Conservation (phyloP, 2,329 filamentous ascomycete genomes). For the Gyromitra esculenta region DNA sequence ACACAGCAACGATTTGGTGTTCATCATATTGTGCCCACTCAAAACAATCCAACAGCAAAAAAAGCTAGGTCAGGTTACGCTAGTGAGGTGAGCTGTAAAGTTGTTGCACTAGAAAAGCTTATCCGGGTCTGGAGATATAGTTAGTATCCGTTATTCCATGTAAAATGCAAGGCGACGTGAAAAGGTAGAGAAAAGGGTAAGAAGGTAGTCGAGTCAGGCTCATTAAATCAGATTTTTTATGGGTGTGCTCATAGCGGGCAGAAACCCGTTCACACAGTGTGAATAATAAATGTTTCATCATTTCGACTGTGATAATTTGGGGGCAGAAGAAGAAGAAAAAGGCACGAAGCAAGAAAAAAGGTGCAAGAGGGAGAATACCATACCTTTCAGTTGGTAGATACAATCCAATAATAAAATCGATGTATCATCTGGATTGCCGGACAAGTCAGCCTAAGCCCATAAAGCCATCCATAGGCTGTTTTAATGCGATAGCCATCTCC, state of each 20-base stretch:
- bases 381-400: slow-evolving; percentile 27
- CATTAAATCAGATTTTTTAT: slow-evolving; percentile 64
- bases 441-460: slow-evolving; percentile 26
- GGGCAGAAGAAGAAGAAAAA: not conserved
- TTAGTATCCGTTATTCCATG: not conserved
- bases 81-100: not conserved
- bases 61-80: not conserved
- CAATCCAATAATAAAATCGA: not conserved
- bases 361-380: not conserved
- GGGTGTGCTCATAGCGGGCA: slow-evolving; percentile 50
- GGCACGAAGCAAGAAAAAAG: not conserved
- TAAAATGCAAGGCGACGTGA: not conserved
- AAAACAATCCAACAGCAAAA: slow-evolving; percentile 7
- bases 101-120: too few species aligned
- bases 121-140: not conserved
- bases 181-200: not conserved
- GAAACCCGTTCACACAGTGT: slow-evolving; percentile 61
- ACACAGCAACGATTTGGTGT: slow-evolving; percentile 20
- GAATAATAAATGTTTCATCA: slow-evolving; percentile 57
- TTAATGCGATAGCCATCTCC: slow-evolving; percentile 14
- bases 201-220: slow-evolving; percentile 58
- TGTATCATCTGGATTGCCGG: slow-evolving; percentile 52
- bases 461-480: slow-evolving; percentile 31
- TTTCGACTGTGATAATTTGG: slow-evolving; percentile 35
- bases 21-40: slow-evolving; percentile 12